Conservation (phyloP, 2,329 filamentous ascomycete species). For the Zelopaecilomyces penicillatus region DNA sequence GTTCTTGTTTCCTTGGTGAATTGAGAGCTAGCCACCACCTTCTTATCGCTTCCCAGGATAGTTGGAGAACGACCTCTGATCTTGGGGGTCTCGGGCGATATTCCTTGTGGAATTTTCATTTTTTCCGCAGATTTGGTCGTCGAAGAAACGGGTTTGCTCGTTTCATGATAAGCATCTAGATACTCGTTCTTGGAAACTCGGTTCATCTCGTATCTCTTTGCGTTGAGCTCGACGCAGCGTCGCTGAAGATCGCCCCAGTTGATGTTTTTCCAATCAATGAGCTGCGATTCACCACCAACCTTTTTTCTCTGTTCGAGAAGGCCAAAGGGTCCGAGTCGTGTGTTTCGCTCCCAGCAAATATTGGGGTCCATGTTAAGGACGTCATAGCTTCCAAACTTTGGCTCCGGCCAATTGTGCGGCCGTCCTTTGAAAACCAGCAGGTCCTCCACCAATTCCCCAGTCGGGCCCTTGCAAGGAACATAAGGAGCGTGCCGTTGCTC, state of each 20-base stretch:
- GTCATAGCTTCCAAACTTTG: conserved; percentile 55
- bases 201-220: conserved; percentile 48
- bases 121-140: conserved; percentile 5
- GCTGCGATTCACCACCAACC: conserved; percentile 26
- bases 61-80: conserved; percentile 9
- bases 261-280: conserved; percentile 53
- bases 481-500: conserved; percentile 47
- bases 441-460: conserved; percentile 52
- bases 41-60: conserved; percentile 6
- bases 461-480: conserved; percentile 56
- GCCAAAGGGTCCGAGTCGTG: conserved; percentile 61
- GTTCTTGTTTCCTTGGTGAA: conserved; percentile 46
- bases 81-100: conserved; percentile 3
- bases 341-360: conserved; percentile 60
- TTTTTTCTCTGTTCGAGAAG: conserved; percentile 41
- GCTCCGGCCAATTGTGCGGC: conserved; percentile 48
- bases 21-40: conserved; percentile 7
- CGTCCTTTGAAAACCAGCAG: conserved; percentile 55
- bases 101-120: conserved; percentile 1
- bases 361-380: conserved; percentile 52
- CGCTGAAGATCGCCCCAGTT: conserved; percentile 65
- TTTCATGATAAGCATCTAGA: conserved; percentile 32
- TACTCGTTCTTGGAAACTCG: conserved; percentile 35
- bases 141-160: conserved; percentile 11
- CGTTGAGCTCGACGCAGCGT: conserved; percentile 57